Evolutionary conservation across 2,329 filamentous ascomycete species (phyloP), one percentile per base, ranked within the genome.

Genomic region (Epichloe baconii): DNA sequence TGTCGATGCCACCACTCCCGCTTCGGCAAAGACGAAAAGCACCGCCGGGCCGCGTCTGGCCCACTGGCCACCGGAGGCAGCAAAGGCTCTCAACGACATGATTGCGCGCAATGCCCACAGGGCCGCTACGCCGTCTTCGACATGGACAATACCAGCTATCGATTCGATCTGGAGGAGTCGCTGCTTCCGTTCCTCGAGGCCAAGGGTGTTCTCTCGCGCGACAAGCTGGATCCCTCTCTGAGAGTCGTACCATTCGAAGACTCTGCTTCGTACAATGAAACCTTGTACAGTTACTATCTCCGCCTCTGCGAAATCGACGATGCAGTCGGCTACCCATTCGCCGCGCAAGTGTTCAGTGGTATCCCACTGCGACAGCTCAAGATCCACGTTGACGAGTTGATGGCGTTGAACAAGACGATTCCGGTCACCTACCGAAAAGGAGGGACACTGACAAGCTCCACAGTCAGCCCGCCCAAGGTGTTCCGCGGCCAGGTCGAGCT

Each of bases 61-160:
- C 7, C 68, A 70, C 55, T 71, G 68, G 68, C 68, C 68, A 5
- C 48, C 56, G 5, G 55, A 58, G 6, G 68, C 68, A 0, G 68
- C 68, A 4, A 58, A 57, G 23, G 58, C 62, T 3, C 60, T 71
- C 46, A 60, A 67, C 51, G 56, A 55, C 36, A 68, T 71, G 68
- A 70, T 71, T 50, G 56, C 59, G 1, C 57, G 57, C 49, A 70
- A 71, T 50, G 66, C 66, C 21, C 59, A 70, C 60, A 55, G 61
- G 65, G 65, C 23, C 62, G 62, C 48, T 71, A 68, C 44, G 68
- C 68, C 12, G 62, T 67, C 23, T 71, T 71, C 44, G 68, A 72
- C 59, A 71, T 72, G 70, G 70, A 72, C 62, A 72, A 72, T 58
- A 72, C 70, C 3, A 66, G 64, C 54, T 72, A 66, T 38, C 64